Base-by-base conservation (phyloP, 2,329 filamentous ascomycete genomes). In the Zymoseptoria passerinii region DNA sequence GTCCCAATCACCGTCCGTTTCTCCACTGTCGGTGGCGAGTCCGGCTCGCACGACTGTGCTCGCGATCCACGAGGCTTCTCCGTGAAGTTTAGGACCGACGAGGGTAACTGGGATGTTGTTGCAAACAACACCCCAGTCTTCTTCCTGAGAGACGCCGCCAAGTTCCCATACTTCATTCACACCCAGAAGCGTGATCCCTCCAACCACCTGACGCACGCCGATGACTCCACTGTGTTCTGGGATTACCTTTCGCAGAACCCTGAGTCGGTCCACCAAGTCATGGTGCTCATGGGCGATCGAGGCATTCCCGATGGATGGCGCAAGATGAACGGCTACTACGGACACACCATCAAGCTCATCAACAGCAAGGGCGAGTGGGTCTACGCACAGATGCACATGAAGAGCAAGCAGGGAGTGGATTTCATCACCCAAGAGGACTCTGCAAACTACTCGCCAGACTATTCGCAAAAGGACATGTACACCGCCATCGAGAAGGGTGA, bases 61-160 rank as follows among this genome's bases (percentile, higher is more conserved):
- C 83, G 88, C 59, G 87, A 91, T 64, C 86, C 86, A 8, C 78
- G 86, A 67, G 88, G 88, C 0, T 90, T 90, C 67, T 80, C 85
- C 1, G 78, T 88, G 63, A 90, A 90, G 74, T 87, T 90, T 74
- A 80, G 85, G 44, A 89, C 87, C 0, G 82, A 86, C 18, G 83
- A 89, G 65, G 86, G 86, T n/a, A 89, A 89, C 65, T 87, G 82
- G 80, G 86, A 89, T 67, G 78, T 85, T 71, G 86, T 89, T 7
- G 83, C 82, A 61, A 89, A 88, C 76, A 89, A 89, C 70, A 88
- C 85, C 0, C 87, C 87, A 0, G 82, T 89, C 2, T 90, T 90
- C 78, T 90, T 90, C 73, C 68, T 89, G n/a, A 78, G 87, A 55
- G 87, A 90, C 62, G 84, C 87, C 0, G 80, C 84, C 63, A 89